Base-by-base conservation (phyloP, 2,329 filamentous ascomycete genomes). In the Cercospora sp. region DNA sequence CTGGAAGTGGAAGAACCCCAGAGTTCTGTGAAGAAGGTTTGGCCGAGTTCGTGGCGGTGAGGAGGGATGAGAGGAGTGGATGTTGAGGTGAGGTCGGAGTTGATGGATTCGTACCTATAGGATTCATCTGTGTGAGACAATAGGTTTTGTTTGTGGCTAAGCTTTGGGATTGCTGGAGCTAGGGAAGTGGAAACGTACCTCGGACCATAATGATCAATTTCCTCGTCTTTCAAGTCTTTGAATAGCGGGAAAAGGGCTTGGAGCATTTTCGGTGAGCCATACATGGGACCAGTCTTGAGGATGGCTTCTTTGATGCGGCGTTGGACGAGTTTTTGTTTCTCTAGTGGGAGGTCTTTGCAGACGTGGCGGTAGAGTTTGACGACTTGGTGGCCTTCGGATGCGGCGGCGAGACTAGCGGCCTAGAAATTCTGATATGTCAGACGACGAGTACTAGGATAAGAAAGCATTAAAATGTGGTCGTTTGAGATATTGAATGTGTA, bases 271-370 rank as follows among this genome's bases (percentile, higher is more conserved):
- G 66, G 63, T 0, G 53, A 57, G 40, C 69, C 66, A 37, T 68
- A 68, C 24, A 70, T 49, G n/a, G 55, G 49, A 0, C 53, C 55
- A 9, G 69, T 70, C 45, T 70, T 70, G 28, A 70, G 34, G 30
- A 70, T 61, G 2, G 63, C 63, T 55, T 70, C 66, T 49, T 70
- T 70, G 13, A 70, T 66, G 12, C 69, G 60, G 3, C 69, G 69
- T 28, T 70, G 66, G 3, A 70, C 58, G 3, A 65, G 43, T 21
- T 68, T 70, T 32, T 68, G 66, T 16, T 18, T 59, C 8, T 68
- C 60, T 6, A 68, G 61, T 10, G 57, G 51, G 12, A 65, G 16
- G 34, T 61, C 66, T 32, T 34, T 59, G 34, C 66, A 66, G 21
- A 65, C 64, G 30, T 68, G 66, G 32, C 69, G 66, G 57, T 68